Conservation (phyloP, 2,329 filamentous ascomycete species). For the Coccinonectria pachysandricola region DNA sequence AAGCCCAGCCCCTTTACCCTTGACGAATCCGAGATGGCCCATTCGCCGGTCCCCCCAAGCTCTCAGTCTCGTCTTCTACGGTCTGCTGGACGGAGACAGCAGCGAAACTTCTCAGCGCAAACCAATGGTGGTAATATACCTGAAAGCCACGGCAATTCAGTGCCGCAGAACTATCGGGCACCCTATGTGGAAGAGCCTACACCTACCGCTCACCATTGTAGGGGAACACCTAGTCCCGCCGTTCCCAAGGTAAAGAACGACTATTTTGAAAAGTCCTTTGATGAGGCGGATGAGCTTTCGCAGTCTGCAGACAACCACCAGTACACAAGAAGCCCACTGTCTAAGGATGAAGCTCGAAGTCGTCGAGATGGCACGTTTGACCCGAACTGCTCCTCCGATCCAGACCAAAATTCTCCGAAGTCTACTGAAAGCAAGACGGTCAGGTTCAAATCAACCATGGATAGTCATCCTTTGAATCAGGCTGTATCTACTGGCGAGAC, state of each 20-base stretch:
- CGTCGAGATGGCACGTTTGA: constrained; percentile 6
- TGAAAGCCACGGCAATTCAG: too few relatives aligned
- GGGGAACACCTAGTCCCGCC: constrained; percentile 1
- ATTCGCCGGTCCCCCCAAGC: too few relatives aligned
- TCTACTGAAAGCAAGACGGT: constrained; percentile 17
- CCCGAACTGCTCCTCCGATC: constrained; percentile 11
- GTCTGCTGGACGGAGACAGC: constrained; percentile 19
- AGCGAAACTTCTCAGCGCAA: constrained; percentile 13
- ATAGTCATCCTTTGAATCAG: too few relatives aligned
- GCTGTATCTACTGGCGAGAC: too few relatives aligned
- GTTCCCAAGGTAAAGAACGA: background rate
- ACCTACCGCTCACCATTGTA: constrained; percentile 6
- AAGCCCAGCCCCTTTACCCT: too few relatives aligned
- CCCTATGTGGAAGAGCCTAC: constrained; percentile 19
- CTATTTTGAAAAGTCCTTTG: constrained; percentile 1
- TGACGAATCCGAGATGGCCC: too few relatives aligned
- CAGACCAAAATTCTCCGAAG: constrained; percentile 11
- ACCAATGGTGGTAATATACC: constrained; percentile 12
- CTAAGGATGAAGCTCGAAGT: constrained; percentile 1
- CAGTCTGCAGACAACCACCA: constrained; percentile 4
- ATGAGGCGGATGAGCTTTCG: constrained; percentile 3
- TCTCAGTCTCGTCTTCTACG: constrained; percentile 15
- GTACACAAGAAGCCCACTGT: constrained; percentile 1
- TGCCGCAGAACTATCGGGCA: constrained; percentile 14
- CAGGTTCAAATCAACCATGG: constrained; percentile 14